A percentile compares a stretch with the other conserved stretches of the same genome.
phyloP scores from a whole-genome alignment of 108 stramenopile species.

The Pseudonitzschia multiseries region DNA sequence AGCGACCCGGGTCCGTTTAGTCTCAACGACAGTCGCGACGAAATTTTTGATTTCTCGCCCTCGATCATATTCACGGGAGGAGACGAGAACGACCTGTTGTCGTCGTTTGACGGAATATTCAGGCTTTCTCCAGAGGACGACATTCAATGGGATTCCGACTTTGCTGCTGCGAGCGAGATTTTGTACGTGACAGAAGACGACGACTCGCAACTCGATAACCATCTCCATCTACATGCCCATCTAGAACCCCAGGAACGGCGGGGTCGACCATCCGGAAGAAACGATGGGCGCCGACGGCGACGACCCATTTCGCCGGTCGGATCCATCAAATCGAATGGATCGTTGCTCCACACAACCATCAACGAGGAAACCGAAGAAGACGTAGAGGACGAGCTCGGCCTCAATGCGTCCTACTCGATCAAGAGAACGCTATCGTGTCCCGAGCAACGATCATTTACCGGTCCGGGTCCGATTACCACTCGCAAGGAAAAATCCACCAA shows the following conservation, averaged over 20 bases:
- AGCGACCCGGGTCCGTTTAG: conserved; percentile 1
- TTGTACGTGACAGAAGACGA: conserved; percentile 3
- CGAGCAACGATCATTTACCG: conserved; percentile 1
- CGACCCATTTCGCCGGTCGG: conserved; percentile 19
- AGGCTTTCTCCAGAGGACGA: background rate
- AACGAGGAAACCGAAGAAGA: conserved; percentile 53
- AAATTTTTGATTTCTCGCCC: background rate
- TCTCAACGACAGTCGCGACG: background rate
- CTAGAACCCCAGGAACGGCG: background rate
- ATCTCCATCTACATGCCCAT: too few species aligned
- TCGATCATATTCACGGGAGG: background rate
- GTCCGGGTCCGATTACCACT: background rate
- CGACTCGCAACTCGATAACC: background rate
- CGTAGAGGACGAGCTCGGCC: conserved; percentile 24
- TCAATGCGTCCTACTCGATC: conserved; percentile 23
- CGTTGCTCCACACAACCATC: conserved; percentile 40
- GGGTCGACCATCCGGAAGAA: background rate
- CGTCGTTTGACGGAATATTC: background rate
- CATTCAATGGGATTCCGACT: background rate
- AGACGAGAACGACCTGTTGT: background rate
- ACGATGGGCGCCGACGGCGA: conserved; percentile 19
- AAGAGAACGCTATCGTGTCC: conserved; percentile 39
- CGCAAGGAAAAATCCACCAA: background rate
- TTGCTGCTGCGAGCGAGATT: background rate
- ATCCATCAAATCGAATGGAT: conserved; percentile 40